Conservation (phyloP, 768 basidiomycete genomes). For the Lenzites betulinus region DNA sequence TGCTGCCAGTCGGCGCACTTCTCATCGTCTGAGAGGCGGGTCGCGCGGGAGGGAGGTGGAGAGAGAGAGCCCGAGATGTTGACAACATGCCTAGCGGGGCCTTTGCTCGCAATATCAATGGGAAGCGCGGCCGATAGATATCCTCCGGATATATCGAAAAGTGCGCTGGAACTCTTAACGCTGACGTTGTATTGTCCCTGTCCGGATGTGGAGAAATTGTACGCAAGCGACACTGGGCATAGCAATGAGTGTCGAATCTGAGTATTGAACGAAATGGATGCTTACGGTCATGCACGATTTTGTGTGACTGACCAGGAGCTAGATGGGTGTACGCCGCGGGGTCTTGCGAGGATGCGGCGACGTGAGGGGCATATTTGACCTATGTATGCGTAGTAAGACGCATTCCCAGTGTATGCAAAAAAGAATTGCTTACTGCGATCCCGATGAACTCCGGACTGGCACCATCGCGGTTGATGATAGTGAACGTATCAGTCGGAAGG, state of each 20-base stretch:
- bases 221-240: constrained; percentile 37
- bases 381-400: neutral
- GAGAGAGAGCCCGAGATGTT: neutral
- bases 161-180: constrained; percentile 39
- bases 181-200: constrained; percentile 39
- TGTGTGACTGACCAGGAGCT: constrained; percentile 35
- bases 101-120: neutral
- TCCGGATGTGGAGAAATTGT: constrained; percentile 26
- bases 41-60: neutral
- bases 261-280: neutral
- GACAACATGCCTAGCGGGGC: neutral
- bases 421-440: constrained; percentile 34
- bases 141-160: constrained; percentile 29
- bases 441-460: constrained; percentile 40
- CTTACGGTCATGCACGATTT: constrained; percentile 39
- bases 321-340: constrained; percentile 37
- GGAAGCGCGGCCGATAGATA: too few species aligned
- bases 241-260: too few species aligned
- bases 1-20: constrained; percentile 4
- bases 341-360: constrained; percentile 31
- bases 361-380: constrained; percentile 40
- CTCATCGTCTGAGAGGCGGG: neutral
- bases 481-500: constrained; percentile 44
- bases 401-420: too few species aligned
- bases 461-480: constrained; percentile 36